Base-by-base conservation (phyloP, 768 basidiomycete species). In the Postia placenta region DNA sequence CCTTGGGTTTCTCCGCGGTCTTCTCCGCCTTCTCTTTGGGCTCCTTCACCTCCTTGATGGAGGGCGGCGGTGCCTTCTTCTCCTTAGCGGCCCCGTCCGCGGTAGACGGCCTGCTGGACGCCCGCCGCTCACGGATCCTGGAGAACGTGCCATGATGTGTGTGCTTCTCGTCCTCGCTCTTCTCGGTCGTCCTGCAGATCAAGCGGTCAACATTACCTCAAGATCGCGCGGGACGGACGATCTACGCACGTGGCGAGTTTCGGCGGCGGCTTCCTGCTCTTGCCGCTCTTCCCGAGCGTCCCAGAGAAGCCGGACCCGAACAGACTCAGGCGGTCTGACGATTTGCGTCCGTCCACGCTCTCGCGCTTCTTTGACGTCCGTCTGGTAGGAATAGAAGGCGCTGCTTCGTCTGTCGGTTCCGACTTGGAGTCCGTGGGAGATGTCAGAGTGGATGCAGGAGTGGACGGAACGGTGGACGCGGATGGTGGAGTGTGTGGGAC, bases 231-330 rank as follows among this genome's bases (percentile, higher is more conserved):
- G 30, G 33, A 17, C 20, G 12, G 7, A n/a, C 57, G 60, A 17
- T 54, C 17, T 42, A 73, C 83, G 58, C 60, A 85, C 85, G 70
- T 58, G 20, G 81, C 78, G 55, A 81, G 82, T 64, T 78, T 78
- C 15, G 90, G 91, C 0, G 91, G 75, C 0, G 92, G 92, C 63
- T 96, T 94, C 55, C 92, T 70, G 35, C 71, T 68, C 63, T 84
- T 94, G 25, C 81, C 79, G 30, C 72, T 67, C 63, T 84, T 94
- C 24, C 81, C 79, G 47, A 88, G 60, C 4, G 81, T 69, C 0
- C 79, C 76, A 11, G 70, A 67, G 52, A 90, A 81, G 2, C 80
- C 65, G 17, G 73, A 75, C 12, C 87, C 88, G 60, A 96, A 95
- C 58, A 95, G 81, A 59, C 91, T 92, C 52, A 88, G 64, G n/a